These are phyloP conservation scores for Dactylellina cionopaga DNA, from an alignment of 2,329 filamentous ascomycete species.

Conservation along the genomic window DNA sequence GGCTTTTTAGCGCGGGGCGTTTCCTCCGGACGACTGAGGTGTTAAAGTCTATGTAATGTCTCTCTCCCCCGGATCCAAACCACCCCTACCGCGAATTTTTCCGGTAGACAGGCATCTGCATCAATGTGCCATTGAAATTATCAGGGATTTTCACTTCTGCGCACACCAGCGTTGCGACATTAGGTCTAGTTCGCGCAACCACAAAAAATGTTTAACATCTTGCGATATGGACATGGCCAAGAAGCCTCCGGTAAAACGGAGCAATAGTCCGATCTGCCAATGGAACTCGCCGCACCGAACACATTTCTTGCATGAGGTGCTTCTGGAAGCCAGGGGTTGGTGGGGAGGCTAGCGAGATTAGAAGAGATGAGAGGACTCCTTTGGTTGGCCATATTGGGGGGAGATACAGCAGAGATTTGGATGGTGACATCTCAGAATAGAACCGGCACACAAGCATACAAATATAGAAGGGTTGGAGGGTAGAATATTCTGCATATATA, in stretches of 20 bases:
- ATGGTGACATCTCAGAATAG: conserved; percentile 46
- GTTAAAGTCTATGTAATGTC: no score
- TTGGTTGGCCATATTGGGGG: conserved; percentile 23
- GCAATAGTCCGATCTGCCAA: conserved; percentile 35
- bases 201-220: neutral
- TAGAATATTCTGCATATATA: no score
- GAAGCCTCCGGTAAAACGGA: conserved; percentile 45
- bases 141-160: conserved; percentile 12
- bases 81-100: conserved; percentile 37
- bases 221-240: neutral
- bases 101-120: conserved; percentile 40
- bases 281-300: conserved; percentile 13
- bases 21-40: no score
- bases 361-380: conserved; percentile 28
- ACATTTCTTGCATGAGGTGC: conserved; percentile 10
- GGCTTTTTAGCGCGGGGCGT: conserved; percentile 25
- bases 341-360: neutral
- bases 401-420: conserved; percentile 11
- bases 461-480: neutral
- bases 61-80: no score
- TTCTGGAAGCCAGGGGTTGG: conserved; percentile 32
- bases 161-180: no score
- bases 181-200: no score
- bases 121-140: conserved; percentile 28
- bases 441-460: neutral